These are phyloP conservation scores for Colletotrichum eleusines DNA, from an alignment of 2,329 filamentous ascomycete genomes.

Conservation along the genomic window DNA sequence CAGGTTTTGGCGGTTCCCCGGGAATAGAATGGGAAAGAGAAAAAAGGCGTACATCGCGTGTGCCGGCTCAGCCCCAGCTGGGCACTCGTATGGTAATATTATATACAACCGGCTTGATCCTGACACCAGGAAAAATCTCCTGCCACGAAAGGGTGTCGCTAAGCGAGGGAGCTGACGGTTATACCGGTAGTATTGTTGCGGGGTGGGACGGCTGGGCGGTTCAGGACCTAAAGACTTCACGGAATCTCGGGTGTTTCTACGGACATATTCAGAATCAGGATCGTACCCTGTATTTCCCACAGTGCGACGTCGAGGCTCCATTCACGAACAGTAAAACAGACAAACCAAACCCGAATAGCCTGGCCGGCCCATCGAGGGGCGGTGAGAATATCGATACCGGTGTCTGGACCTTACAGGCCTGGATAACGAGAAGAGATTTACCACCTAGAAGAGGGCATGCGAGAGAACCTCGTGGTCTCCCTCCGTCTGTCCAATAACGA, in stretches of 20 bases:
- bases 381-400: not conserved
- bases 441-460: not conserved
- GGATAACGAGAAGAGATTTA: not conserved
- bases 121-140: too few relatives aligned
- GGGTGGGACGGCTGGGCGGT: not conserved
- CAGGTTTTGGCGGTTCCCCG: not conserved
- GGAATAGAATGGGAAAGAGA: slow-evolving; percentile 3
- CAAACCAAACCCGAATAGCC: not conserved
- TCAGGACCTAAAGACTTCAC: not conserved
- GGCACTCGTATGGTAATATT: too few relatives aligned
- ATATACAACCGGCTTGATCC: too few relatives aligned
- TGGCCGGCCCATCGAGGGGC: not conserved
- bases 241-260: not conserved
- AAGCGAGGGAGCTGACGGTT: not conserved
- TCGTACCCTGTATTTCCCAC: too few relatives aligned
- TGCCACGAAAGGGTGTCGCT: not conserved
- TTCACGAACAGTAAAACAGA: not conserved
- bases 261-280: not conserved
- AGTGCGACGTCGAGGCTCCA: not conserved
- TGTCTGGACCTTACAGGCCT: not conserved
- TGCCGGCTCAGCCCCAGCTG: not conserved
- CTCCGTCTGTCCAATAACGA: not conserved
- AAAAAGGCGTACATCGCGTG: not conserved
- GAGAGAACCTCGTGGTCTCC: not conserved
- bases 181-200: not conserved